Evolutionary conservation across 2,329 filamentous ascomycete genomes (phyloP).

Genomic region (Fusarium lateritium): DNA sequence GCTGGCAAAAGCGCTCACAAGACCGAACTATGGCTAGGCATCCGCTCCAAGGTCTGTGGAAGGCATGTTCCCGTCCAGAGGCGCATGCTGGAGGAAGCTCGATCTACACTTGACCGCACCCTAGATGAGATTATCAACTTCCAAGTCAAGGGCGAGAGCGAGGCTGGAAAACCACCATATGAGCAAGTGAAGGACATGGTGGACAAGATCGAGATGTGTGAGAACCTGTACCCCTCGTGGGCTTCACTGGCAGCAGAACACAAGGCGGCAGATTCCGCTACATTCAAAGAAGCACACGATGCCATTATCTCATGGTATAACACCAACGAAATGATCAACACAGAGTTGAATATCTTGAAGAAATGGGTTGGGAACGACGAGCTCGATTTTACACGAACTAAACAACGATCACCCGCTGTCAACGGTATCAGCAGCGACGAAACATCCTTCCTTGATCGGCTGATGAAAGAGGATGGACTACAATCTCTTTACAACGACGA

Average conservation of each 20-base stretch:
- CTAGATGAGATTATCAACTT: conserved; percentile 94
- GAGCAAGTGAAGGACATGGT: conserved; percentile 94
- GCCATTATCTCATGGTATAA: conserved; percentile 97
- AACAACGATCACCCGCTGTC: conserved; percentile 73
- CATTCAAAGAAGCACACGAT: conserved; percentile 87
- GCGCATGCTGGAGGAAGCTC: conserved; percentile 88
- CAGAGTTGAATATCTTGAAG: conserved; percentile 89
- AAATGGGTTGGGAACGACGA: conserved; percentile 98
- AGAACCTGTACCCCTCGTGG: conserved; percentile 87
- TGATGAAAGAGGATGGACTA: conserved; percentile 95
- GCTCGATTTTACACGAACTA: conserved; percentile 87
- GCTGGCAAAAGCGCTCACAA: conserved; percentile 77
- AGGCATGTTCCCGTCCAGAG: conserved; percentile 87
- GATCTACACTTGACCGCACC: conserved; percentile 78
- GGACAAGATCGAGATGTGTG: conserved; percentile 89
- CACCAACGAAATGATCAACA: conserved; percentile 96
- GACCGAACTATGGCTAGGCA: conserved; percentile 88
- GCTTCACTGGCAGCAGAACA: conserved; percentile 81
- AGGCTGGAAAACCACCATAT: conserved; percentile 88
- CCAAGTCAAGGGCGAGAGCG: conserved; percentile 92
- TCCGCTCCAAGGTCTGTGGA: conserved; percentile 87
- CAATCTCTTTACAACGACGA: conserved; percentile 89
- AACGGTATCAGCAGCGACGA: conserved; percentile 86
- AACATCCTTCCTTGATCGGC: conserved; percentile 91
- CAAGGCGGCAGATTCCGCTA: conserved; percentile 80